Percentiles rank a stretch among this genome's conserved stretches.
Conservation (phyloP, 1,139 yeast species). For the Arxiozyma slooffiae region DNA sequence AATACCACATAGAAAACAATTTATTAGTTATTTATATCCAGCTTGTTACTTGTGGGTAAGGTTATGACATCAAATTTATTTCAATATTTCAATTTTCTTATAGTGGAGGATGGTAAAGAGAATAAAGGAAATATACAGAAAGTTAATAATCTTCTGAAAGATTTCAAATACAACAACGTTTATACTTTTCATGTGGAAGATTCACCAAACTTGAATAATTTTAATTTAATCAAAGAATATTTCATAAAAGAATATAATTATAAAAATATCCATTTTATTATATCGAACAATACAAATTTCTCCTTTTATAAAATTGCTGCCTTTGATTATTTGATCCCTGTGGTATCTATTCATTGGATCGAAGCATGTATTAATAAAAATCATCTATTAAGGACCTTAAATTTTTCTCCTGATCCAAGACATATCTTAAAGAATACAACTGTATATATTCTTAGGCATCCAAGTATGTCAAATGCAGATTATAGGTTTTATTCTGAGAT, state of each 20-base stretch:
- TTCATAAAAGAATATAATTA: conserved; percentile 10
- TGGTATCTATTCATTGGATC: conserved; percentile 61
- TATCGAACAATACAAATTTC: conserved; percentile 46
- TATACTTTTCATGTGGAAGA: neutral
- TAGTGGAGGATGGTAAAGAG: conserved; percentile 32
- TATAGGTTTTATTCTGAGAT: conserved; percentile 51
- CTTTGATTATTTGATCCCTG: conserved; percentile 51
- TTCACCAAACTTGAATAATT: neutral
- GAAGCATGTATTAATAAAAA: conserved; percentile 38
- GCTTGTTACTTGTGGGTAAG: neutral
- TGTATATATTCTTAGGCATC: conserved; percentile 58
- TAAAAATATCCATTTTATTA: conserved; percentile 38
- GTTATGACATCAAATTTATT: neutral
- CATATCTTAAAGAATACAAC: conserved; percentile 53
- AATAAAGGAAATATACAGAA: neutral
- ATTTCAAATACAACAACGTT: neutral
- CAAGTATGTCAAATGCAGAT: conserved; percentile 36
- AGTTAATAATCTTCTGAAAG: neutral
- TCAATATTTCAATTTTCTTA: conserved; percentile 31
- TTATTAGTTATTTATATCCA: neutral
- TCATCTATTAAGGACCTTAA: conserved; percentile 40
- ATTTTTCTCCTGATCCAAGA: conserved; percentile 56
- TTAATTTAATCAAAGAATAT: conserved; percentile 29
- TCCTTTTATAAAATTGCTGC: conserved; percentile 44
- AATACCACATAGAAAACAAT: too few species aligned